phyloP scores from a whole-genome alignment of 805 yeast species.

The Yarrowia sp. region DNA sequence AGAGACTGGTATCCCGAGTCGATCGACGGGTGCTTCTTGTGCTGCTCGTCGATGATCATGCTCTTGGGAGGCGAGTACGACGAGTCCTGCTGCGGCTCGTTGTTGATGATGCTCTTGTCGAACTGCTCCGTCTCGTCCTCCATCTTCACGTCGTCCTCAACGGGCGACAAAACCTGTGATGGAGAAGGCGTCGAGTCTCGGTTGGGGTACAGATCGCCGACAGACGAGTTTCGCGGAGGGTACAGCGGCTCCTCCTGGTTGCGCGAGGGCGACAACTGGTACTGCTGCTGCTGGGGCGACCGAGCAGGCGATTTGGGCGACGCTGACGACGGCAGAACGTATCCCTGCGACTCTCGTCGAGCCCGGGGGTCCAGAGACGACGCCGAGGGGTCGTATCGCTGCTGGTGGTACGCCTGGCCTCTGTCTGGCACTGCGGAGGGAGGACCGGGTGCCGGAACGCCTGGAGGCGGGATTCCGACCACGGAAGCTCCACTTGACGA shows the following conservation, averaged over 20 bases:
- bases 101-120: conserved; percentile 9
- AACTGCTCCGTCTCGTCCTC: conserved; percentile 1
- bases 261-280: conserved; percentile 6
- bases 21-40: conserved; percentile 1
- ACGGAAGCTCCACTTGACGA: conserved; percentile 4
- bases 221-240: conserved; percentile 25
- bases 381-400: conserved; percentile 12
- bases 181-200: conserved; percentile 29
- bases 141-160: conserved; percentile 33
- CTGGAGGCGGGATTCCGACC: conserved; percentile 17
- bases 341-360: conserved; percentile 27
- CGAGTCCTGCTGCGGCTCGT: background rate
- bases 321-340: background rate
- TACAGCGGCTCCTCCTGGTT: conserved; percentile 12
- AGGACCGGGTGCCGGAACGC: conserved; percentile 22
- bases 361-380: conserved; percentile 23
- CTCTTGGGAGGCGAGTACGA: conserved; percentile 31
- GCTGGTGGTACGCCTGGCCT: conserved; percentile 36
- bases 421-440: conserved; percentile 23
- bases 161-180: conserved; percentile 23
- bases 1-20: conserved; percentile 13
- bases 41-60: conserved; percentile 33
- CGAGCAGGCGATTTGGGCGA: conserved; percentile 25
- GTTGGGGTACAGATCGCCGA: conserved; percentile 9
- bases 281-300: conserved; percentile 23